Evolutionary conservation across 2,329 filamentous ascomycete species (phyloP).

Genomic region (Aspergillus sp.): DNA sequence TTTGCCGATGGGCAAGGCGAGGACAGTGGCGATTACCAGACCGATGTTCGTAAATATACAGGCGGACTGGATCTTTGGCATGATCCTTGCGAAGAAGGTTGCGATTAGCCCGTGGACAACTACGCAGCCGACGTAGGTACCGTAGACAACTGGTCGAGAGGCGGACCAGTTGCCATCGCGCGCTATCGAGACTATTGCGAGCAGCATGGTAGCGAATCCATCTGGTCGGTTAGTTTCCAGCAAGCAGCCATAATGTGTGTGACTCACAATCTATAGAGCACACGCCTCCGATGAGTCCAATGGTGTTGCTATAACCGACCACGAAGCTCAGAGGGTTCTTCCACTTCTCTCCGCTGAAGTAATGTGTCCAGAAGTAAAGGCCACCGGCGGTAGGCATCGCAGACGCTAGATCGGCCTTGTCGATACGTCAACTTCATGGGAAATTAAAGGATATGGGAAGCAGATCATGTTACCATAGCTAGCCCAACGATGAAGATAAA

Average conservation of each 20-base stretch:
- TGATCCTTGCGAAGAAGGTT: constrained; percentile 58
- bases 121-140: constrained; percentile 59
- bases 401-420: constrained; percentile 54
- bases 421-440: neutral
- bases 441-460: constrained; percentile 6
- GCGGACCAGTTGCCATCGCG: constrained; percentile 61
- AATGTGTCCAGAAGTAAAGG: constrained; percentile 64
- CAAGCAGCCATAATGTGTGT: neutral
- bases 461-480: constrained; percentile 55
- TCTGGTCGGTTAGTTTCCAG: constrained; percentile 16
- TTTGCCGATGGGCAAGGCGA: constrained; percentile 59
- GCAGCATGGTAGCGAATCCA: constrained; percentile 35
- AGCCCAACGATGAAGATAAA: constrained; percentile 64
- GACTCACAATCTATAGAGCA: constrained; percentile 63
- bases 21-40: constrained; percentile 59
- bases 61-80: constrained; percentile 62
- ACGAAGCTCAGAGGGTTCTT: constrained; percentile 63
- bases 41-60: constrained; percentile 61
- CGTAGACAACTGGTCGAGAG: constrained; percentile 60
- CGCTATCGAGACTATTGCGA: constrained; percentile 61
- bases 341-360: constrained; percentile 59
- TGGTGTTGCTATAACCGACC: constrained; percentile 65
- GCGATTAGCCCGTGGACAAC: constrained; percentile 60
- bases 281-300: constrained; percentile 62
- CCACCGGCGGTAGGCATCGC: constrained; percentile 64